Percentiles rank a stretch among this genome's conserved stretches.
Evolutionary conservation across 768 basidiomycete species (phyloP).

Genomic region (Podaxis mareebaensis): DNA sequence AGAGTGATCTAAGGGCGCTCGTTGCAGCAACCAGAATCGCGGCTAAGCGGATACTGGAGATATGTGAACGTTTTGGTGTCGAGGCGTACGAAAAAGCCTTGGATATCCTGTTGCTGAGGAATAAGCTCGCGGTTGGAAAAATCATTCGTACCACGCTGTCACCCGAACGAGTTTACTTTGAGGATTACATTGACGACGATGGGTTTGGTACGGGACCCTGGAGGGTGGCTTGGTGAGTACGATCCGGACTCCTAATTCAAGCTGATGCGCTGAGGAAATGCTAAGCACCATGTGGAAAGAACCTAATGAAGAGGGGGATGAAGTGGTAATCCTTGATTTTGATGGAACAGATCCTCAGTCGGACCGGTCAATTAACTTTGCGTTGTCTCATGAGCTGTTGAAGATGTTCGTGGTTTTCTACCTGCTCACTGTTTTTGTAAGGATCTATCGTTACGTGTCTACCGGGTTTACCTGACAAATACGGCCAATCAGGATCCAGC

Average conservation of each 20-base stretch:
- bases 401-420: slow-evolving; percentile 29
- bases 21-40: slow-evolving; percentile 30
- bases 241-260: background rate
- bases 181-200: slow-evolving; percentile 34
- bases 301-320: slow-evolving; percentile 22
- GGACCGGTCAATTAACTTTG: slow-evolving; percentile 25
- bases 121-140: slow-evolving; percentile 28
- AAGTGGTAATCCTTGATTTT: slow-evolving; percentile 29
- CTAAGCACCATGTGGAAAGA: slow-evolving; percentile 27
- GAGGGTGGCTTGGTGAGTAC: slow-evolving; percentile 23
- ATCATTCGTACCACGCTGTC: slow-evolving; percentile 28
- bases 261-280: background rate
- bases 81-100: slow-evolving; percentile 26
- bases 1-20: slow-evolving; percentile 28
- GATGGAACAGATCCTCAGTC: slow-evolving; percentile 30
- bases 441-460: background rate
- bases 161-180: slow-evolving; percentile 22
- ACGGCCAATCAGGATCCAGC: slow-evolving; percentile 22
- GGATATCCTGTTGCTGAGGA: slow-evolving; percentile 26
- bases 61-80: slow-evolving; percentile 28
- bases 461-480: background rate
- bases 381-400: slow-evolving; percentile 24
- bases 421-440: slow-evolving; percentile 28
- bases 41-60: slow-evolving; percentile 24
- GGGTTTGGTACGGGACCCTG: slow-evolving; percentile 28